phyloP scores from a whole-genome alignment of 495 filamentous ascomycete species.

The Echria macrotheca region DNA sequence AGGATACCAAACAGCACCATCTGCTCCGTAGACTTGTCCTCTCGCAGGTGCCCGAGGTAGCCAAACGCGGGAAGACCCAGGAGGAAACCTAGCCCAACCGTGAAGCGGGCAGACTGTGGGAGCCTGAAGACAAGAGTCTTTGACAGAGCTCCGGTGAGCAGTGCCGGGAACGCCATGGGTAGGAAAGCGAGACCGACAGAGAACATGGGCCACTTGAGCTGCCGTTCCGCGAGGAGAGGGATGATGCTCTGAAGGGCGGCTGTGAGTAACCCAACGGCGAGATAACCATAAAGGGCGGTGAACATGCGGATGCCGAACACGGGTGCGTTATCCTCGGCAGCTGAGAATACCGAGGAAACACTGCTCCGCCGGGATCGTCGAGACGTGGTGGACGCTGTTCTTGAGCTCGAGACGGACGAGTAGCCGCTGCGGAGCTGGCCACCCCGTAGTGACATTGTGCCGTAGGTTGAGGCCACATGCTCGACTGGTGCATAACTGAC shows the following conservation, averaged over 20 bases:
- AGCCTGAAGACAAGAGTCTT: conserved; percentile 10
- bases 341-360: not conserved
- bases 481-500: no score
- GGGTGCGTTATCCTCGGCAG: not conserved
- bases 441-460: conserved; percentile 13
- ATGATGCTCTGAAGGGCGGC: conserved; percentile 24
- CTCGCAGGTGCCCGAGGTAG: conserved; percentile 12
- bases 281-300: conserved; percentile 22
- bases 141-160: conserved; percentile 17
- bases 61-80: conserved; percentile 18
- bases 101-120: conserved; percentile 17
- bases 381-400: not conserved
- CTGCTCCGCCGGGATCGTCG: not conserved
- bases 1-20: conserved; percentile 17
- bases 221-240: conserved; percentile 18
- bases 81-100: conserved; percentile 20
- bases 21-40: not conserved
- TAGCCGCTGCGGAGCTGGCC: conserved; percentile 1
- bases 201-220: conserved; percentile 18
- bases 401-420: conserved; percentile 15
- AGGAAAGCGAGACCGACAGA: conserved; percentile 18
- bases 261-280: conserved; percentile 18
- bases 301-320: conserved; percentile 15
- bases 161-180: conserved; percentile 20
- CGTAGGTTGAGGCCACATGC: conserved; percentile 12